phyloP scores from a whole-genome alignment of 805 yeast genomes.

The Kluyveromyces dobzhanskii region DNA sequence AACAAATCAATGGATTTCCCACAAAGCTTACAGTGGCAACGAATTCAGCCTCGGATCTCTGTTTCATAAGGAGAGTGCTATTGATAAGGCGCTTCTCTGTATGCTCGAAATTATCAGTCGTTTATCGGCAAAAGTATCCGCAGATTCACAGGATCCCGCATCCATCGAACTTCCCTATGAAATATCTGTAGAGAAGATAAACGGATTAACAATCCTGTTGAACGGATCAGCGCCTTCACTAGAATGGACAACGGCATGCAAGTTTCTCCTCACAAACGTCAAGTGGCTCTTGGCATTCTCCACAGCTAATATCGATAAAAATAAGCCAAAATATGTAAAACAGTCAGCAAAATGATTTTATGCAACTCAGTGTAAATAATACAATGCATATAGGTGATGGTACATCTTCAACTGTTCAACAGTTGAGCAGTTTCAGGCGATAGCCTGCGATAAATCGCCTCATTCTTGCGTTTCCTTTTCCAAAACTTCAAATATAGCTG shows the following conservation, averaged over 20 bases:
- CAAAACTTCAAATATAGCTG: too few species aligned
- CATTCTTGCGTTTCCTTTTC: too few species aligned
- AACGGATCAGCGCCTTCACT: conserved; percentile 54
- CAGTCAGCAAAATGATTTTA: too few species aligned
- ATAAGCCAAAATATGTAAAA: neutral
- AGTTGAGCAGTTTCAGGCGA: too few species aligned
- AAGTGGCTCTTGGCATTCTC: conserved; percentile 82
- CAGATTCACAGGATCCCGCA: conserved; percentile 13
- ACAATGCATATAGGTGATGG: too few species aligned
- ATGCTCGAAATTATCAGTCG: conserved; percentile 37
- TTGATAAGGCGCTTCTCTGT: conserved; percentile 78
- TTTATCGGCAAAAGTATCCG: conserved; percentile 22
- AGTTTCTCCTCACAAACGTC: conserved; percentile 65
- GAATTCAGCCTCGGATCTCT: conserved; percentile 60
- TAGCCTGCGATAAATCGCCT: too few species aligned
- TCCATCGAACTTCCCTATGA: conserved; percentile 62
- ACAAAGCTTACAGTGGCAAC: conserved; percentile 60
- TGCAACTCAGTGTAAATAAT: too few species aligned
- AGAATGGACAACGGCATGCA: conserved; percentile 89
- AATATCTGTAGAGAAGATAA: conserved; percentile 64
- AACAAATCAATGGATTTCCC: conserved; percentile 34
- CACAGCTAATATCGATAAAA: neutral
- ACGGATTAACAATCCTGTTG: conserved; percentile 66
- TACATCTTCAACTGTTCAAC: too few species aligned
- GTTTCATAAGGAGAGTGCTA: conserved; percentile 57